phyloP scores from a whole-genome alignment of 345 rosid species.

The Balakata baccata region DNA sequence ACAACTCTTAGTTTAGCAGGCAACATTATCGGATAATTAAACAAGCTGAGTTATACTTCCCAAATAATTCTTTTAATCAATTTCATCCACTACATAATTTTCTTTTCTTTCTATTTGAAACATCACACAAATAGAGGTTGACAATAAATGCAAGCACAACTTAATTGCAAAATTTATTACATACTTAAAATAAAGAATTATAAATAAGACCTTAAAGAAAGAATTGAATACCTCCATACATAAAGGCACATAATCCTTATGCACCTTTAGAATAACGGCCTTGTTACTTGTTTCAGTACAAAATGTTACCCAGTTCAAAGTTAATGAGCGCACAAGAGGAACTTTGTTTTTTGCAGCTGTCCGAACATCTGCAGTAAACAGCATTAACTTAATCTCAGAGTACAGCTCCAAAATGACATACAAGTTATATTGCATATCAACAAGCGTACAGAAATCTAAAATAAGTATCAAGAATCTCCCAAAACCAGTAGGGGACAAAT shows the following conservation, averaged over 20 bases:
- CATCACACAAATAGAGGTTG: neutral
- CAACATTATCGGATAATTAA: neutral
- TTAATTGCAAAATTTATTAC: neutral
- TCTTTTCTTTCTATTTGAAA: neutral
- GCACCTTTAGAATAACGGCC: constrained; percentile 82
- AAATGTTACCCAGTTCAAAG: constrained; percentile 92
- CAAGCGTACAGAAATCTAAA: neutral
- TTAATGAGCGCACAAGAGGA: constrained; percentile 56
- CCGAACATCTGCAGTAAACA: no score
- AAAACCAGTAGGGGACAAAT: neutral
- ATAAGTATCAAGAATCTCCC: neutral
- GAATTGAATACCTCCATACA: constrained; percentile 87
- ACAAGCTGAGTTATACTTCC: neutral
- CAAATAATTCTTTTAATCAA: neutral
- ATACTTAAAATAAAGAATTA: neutral
- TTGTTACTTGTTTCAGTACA: constrained; percentile 94
- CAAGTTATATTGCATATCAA: neutral
- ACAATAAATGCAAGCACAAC: neutral
- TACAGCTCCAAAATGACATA: neutral
- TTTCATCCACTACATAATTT: neutral
- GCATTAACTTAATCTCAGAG: no score
- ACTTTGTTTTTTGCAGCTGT: no score
- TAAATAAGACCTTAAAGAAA: neutral
- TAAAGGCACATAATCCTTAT: constrained; percentile 92
- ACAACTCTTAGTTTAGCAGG: neutral